Evolutionary conservation across 2,329 filamentous ascomycete species (phyloP).

Genomic region (Pseudogymnoascus sp.): DNA sequence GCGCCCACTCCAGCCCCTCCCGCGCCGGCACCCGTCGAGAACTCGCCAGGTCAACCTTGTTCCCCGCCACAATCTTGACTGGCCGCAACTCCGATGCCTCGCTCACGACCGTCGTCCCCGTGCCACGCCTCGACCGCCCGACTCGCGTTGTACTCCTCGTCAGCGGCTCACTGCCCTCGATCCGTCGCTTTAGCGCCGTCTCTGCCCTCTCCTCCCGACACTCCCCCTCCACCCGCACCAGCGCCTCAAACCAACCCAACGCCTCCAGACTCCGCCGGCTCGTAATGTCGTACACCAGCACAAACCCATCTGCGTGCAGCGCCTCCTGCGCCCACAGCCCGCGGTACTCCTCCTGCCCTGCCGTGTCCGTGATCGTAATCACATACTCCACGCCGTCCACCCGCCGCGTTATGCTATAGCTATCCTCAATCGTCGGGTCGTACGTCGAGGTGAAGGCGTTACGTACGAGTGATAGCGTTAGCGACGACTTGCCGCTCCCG

Average conservation of each 20-base stretch:
- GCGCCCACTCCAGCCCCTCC: slow-evolving; percentile 70
- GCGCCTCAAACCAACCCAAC: slow-evolving; percentile 71
- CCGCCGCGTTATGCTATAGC: slow-evolving; percentile 72
- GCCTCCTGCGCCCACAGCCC: slow-evolving; percentile 79
- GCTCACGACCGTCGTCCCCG: slow-evolving; percentile 13
- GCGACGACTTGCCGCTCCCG: slow-evolving; percentile 78
- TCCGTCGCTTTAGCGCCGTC: slow-evolving; percentile 49
- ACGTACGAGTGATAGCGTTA: slow-evolving; percentile 74
- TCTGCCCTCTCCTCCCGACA: slow-evolving; percentile 40
- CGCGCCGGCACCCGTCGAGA: slow-evolving; percentile 62
- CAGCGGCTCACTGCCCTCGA: slow-evolving; percentile 13
- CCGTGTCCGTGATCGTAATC: slow-evolving; percentile 73
- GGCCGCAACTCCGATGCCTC: slow-evolving; percentile 50
- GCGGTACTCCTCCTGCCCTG: slow-evolving; percentile 85
- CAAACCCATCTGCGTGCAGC: slow-evolving; percentile 72
- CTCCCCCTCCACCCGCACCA: slow-evolving; percentile 67
- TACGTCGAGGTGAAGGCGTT: slow-evolving; percentile 81
- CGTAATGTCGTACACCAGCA: slow-evolving; percentile 85
- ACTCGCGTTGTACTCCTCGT: slow-evolving; percentile 12
- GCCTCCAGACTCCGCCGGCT: slow-evolving; percentile 59
- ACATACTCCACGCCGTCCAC: slow-evolving; percentile 74
- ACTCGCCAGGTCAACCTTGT: slow-evolving; percentile 76
- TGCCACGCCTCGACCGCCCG: slow-evolving; percentile 19
- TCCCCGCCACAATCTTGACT: slow-evolving; percentile 77
- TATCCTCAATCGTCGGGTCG: slow-evolving; percentile 76